Percentiles rank a stretch among this genome's conserved stretches.
phyloP scores from a whole-genome alignment of 768 basidiomycete genomes.

The Tricholoma furcatifolium region DNA sequence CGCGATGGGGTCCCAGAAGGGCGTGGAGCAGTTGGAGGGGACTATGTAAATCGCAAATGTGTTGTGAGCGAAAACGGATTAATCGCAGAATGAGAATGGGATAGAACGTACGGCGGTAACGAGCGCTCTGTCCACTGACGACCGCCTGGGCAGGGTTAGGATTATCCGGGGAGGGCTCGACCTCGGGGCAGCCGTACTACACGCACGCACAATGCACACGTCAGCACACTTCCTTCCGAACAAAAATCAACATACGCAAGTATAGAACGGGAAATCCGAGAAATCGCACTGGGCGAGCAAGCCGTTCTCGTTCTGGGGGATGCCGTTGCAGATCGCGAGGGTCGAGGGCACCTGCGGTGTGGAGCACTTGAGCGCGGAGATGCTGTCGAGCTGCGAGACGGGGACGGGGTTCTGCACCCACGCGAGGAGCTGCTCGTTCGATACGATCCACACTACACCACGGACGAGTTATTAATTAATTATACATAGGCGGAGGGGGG shows the following conservation, averaged over 20 bases:
- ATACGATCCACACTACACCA: constrained; percentile 67
- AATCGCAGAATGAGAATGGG: too few relatives aligned
- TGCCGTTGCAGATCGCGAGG: constrained; percentile 72
- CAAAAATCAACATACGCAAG: constrained; percentile 56
- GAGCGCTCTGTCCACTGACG: constrained; percentile 40
- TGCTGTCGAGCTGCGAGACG: constrained; percentile 50
- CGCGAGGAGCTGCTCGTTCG: constrained; percentile 65
- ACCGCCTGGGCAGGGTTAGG: constrained; percentile 67
- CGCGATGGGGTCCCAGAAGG: constrained; percentile 78
- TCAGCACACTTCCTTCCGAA: not conserved
- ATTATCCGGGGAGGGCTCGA: constrained; percentile 50
- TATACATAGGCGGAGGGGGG: not conserved
- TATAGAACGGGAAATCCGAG: constrained; percentile 75
- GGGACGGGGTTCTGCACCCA: constrained; percentile 76
- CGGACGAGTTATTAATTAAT: not conserved
- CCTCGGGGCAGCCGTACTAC: constrained; percentile 73
- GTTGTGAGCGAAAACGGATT: not conserved
- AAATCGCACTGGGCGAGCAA: constrained; percentile 62
- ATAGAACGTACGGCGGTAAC: constrained; percentile 54
- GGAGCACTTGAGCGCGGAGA: constrained; percentile 60
- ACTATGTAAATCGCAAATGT: constrained; percentile 39
- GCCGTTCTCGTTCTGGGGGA: constrained; percentile 65
- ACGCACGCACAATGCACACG: not conserved
- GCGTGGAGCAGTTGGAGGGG: constrained; percentile 69
- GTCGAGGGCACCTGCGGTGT: constrained; percentile 55